Evolutionary conservation across 208 protist species (phyloP), one percentile per base, ranked within the genome.

Genomic region (Kentomonas sorsogonicus): DNA sequence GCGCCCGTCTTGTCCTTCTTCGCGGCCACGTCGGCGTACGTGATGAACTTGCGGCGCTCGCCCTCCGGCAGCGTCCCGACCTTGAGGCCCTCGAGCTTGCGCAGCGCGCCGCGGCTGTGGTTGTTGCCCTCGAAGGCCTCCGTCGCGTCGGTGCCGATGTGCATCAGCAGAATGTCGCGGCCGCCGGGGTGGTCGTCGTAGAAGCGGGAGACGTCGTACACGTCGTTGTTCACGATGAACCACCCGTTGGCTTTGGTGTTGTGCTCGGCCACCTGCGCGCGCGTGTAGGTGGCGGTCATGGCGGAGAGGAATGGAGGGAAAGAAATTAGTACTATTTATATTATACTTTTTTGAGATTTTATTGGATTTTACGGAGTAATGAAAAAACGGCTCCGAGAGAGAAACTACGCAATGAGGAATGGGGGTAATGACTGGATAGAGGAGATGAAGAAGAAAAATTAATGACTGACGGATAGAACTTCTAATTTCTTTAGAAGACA

Each of bases 141-240:
- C 10, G 82, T 84, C 23, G 76, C 82, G 60, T 96, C 86, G 29
- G 41, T 73, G 60, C 87, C 89, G 31, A 79, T 77, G 59, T 84
- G 64, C 20, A 69, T 38, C 5, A 88, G 63, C 0, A 96, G 82
- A 18, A 93, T 59, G 38, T 86, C 84, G 15, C 71, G 63, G 43
- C 87, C 85, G 27, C 89, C 85, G 16, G 87, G 86, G 76, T 94
- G 87, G 53, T 84, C 70, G 27, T 88, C 72, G 60, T 78, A 76
- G 66, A 92, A 96, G 33, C 77, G 61, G 15, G 69, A 79, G 22
- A 96, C 74, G 46, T 93, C 64, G 50, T 81, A 91, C 25, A 94
- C 73, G 10, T 81, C 58, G 46, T 83, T 81, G 67, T 93, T 60
- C 36, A 96, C 78, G 51, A 91, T 79, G 43, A 90, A 74, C 86